These are phyloP conservation scores for Cucumis hystrix DNA, from an alignment of 306 rosid species.

Conservation along the genomic window DNA sequence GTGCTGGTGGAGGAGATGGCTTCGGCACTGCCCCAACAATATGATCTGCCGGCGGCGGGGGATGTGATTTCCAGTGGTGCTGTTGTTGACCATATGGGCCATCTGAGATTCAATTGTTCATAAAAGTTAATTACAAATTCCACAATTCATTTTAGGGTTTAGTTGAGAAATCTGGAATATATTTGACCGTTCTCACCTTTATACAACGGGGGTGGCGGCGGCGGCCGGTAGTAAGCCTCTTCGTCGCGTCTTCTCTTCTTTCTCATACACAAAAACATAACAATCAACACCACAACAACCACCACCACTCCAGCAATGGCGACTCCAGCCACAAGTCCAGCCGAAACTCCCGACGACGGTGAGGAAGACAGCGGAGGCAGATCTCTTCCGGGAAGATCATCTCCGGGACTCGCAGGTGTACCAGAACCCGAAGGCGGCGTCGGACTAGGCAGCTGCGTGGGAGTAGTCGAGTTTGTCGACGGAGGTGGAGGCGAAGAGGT, in stretches of 20 bases:
- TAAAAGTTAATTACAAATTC: background rate
- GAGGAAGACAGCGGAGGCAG: constrained; percentile 25
- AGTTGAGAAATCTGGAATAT: background rate
- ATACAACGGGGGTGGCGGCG: constrained; percentile 34
- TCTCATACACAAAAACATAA: constrained; percentile 50
- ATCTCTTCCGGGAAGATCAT: constrained; percentile 3
- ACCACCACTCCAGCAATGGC: constrained; percentile 52
- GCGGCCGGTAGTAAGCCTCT: constrained; percentile 39
- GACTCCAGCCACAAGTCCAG: constrained; percentile 53
- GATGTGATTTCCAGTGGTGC: constrained; percentile 49
- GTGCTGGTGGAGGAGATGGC: constrained; percentile 49
- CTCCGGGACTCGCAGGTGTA: constrained; percentile 20
- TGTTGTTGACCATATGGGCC: constrained; percentile 49
- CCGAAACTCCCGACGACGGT: constrained; percentile 23
- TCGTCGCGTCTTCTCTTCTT: constrained; percentile 55
- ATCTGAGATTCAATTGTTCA: constrained; percentile 22
- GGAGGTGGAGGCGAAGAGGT: constrained; percentile 22
- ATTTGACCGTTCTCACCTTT: constrained; percentile 41
- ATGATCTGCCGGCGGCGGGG: constrained; percentile 47
- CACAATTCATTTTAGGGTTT: background rate
- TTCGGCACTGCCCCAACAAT: constrained; percentile 28
- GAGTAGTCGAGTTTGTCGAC: constrained; percentile 16
- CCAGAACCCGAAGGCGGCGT: constrained; percentile 20
- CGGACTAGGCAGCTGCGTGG: constrained; percentile 24
- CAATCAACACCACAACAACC: constrained; percentile 34